phyloP scores from a whole-genome alignment of 1,284 basidiomycete genomes.

The Sanghuangporus weigelae region DNA sequence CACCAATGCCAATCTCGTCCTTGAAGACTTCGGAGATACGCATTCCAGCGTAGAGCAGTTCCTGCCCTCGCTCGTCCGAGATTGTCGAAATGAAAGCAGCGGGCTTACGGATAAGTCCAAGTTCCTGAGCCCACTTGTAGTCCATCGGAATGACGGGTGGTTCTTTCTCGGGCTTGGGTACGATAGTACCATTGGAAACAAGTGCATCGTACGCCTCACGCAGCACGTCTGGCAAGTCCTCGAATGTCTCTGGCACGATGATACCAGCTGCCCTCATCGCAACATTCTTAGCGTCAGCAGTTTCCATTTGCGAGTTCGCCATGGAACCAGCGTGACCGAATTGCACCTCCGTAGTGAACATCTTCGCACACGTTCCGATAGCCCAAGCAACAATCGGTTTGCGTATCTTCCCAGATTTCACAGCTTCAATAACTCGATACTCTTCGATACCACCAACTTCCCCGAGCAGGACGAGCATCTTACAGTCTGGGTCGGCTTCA shows the following conservation, averaged over 20 bases:
- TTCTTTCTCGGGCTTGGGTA: constrained; percentile 75
- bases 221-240: constrained; percentile 86
- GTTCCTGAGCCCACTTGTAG: constrained; percentile 99
- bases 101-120: constrained; percentile 97
- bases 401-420: constrained; percentile 90
- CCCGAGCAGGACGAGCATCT: constrained; percentile 97
- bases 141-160: constrained; percentile 98
- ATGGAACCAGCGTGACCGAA: constrained; percentile 98
- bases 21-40: constrained; percentile 98
- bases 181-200: constrained; percentile 66
- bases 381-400: constrained; percentile 99
- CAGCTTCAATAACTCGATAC: constrained; percentile 98
- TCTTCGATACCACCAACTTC: constrained; percentile 99
- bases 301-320: constrained; percentile 97
- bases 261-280: constrained; percentile 96
- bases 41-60: constrained; percentile 98
- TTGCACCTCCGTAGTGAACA: constrained; percentile 99
- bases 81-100: constrained; percentile 99
- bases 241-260: constrained; percentile 96
- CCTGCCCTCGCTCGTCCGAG: constrained; percentile 98
- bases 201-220: constrained; percentile 84
- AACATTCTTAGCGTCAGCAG: constrained; percentile 95
- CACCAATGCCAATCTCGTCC: constrained; percentile 95
- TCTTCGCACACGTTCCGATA: constrained; percentile 99
- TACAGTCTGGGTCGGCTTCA: constrained; percentile 96